Base-by-base conservation (phyloP, 208 protist genomes). In the Crithidia thermophila region DNA sequence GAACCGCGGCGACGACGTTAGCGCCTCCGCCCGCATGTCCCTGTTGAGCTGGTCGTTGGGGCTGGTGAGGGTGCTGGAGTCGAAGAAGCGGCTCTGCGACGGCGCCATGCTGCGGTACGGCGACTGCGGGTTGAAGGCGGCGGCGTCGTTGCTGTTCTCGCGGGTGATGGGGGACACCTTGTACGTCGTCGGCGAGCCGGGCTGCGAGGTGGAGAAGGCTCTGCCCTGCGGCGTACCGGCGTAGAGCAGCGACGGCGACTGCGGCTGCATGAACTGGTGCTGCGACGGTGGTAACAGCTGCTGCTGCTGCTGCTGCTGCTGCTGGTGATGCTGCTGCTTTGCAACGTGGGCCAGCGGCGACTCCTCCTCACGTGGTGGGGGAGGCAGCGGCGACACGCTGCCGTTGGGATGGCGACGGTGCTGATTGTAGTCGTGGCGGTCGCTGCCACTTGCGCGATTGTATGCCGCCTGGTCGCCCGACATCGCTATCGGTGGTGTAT, bases 81-180 rank as follows among this genome's bases (percentile, higher is more conserved):
- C 28, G 40, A 51, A 62, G 57, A 51, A 62, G 28, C 42, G 42
- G 42, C 57, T 62, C 4, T 51, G 39, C 6, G 57, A 62, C 8
- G 57, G 57, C 5, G 57, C 57, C 57, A 51, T 62, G 57, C 57
- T 62, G 23, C 57, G 57, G 30, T 51, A 62, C 18, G 57, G 57
- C 28, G 42, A 51, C 42, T 51, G 57, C 30, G 57, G 57, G n/a
- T 62, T 62, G 11, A 62, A 62, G 42, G 36, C 18, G 9, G 42
- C 10, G 28, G 28, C 11, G 3, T 62, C 57, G 7, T 51, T 60
- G 39, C 25, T 39, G 30, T 51, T 49, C 42, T 62, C 57, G 30
- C 30, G 39, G 18, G 57, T 62, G 20, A 62, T 62, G 4, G 57
- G 57, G 2, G 57, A 62, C 0, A 62, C 57, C 42, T 39, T 62